Evolutionary conservation across 345 rosid species (phyloP), one percentile per base, ranked within the genome.

Genomic region (Excoecaria cochinchinensis): DNA sequence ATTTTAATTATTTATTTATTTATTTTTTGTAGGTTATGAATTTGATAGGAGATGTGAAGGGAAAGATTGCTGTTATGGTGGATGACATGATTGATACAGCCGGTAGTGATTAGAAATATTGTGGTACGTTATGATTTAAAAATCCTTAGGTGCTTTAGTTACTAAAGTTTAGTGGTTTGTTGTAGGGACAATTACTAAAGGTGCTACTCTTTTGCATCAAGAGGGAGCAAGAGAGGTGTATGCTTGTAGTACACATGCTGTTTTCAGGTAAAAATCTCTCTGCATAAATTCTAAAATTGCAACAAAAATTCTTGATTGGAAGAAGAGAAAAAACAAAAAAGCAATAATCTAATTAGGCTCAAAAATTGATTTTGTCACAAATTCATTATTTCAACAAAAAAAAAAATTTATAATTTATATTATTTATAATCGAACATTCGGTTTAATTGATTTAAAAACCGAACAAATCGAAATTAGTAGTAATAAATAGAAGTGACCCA

Each of bases 201-300:
- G 82, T 57, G 79, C 82, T 6, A 76, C 70, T 47, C 78, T 80
- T 46, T 64, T 80, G 42, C 82, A 80, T 40, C 73, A 80, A 71
- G 82, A 75, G 48, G 82, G 79, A 25, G 82, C 82, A 24, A 75
- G 82, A 66, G 82, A 80, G 71, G 79, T 80, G 21, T 80, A 80
- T 75, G 78, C 82, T 8, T 80, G 82, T 71, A 70, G 82, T 67
- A 75, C 82, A 10, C 82, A 80, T 75, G 82, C 76, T 57, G 82
- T 80, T 63, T 75, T 80, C 70, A 92, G 97, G 99, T 91, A 83
- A 40, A 63, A 61, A 39, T 51, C 74, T 78, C 65, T 15, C 50
- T 3, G 75, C 60, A 16, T 31, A 2, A 2, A 31, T 31, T 31
- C 31, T 31, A 31, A 31, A 31, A 31, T 31, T 31, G 31, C 31